phyloP scores from a whole-genome alignment of 192 early-diverging fungal genomes.

The Coemansia sp. region DNA sequence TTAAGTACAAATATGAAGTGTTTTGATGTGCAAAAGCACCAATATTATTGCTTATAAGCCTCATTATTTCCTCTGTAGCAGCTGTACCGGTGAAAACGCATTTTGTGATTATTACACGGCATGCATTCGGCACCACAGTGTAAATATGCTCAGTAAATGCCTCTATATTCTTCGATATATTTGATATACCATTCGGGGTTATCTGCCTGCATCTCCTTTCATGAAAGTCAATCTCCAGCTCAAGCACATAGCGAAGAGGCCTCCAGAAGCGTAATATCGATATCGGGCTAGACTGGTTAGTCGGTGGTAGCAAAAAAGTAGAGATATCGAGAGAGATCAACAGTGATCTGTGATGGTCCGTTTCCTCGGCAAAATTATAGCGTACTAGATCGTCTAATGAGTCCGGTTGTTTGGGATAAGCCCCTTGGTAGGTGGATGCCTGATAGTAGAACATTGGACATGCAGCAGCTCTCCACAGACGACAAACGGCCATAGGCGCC shows the following conservation, averaged over 20 bases:
- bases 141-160: not conserved
- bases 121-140: not conserved
- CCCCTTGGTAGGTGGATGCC: not conserved
- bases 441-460: not conserved
- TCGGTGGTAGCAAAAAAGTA: not conserved
- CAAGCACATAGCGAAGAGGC: not conserved
- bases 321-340: not conserved
- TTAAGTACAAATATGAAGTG: not conserved
- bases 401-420: not conserved
- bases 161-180: not conserved
- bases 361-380: not conserved
- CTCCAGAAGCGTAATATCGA: not conserved
- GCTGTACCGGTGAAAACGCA: not conserved
- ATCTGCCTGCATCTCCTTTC: not conserved
- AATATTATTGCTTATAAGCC: not conserved
- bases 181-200: not conserved
- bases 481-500: not conserved
- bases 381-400: not conserved
- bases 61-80: not conserved
- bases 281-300: not conserved
- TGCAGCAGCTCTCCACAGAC: not conserved
- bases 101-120: not conserved
- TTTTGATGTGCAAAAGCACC: not conserved
- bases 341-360: not conserved
- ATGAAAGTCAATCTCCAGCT: not conserved